Base-by-base conservation (phyloP, 495 filamentous ascomycete species). In the Trichoderma orchidacearum region DNA sequence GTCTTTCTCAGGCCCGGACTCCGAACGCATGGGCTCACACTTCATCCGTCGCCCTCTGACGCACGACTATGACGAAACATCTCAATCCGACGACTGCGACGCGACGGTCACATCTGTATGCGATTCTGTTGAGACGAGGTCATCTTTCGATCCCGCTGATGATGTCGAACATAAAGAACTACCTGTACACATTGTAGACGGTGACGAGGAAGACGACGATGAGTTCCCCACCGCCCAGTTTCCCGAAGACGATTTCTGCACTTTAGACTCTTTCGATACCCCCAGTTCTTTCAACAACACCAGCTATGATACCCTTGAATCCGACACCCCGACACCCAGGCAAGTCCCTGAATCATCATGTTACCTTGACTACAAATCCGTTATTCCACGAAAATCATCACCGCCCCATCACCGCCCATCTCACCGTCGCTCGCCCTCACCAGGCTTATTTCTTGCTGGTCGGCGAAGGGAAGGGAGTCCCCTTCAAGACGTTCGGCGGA, bases 1-100 rank as follows among this genome's bases (percentile, higher is more conserved):
- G 0, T 77, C 75, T 29, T 75, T 71, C 57, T 75, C 73, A 1
- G 73, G 72, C 57, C 69, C 69, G 6, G 73, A 73, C 60, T 64
- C 68, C 8, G 71, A 70, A 28, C 63, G 50, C 30, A 71, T 68
- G 53, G 63, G 60, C 13, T 51, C 54, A 23, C 38, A 54, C 4
- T 60, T 56, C 27, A 36, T 56, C 7, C 15, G 41, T 0, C 45
- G 30, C 17, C 35, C 62, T 38, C 30, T 51, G 17, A 23, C 28
- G n/a, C 57, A 61, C 59, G 59, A 64, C 12, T 61, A 65, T 9
- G 67, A 72, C n/a, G 60, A 63, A 18, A 61, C 63, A 15, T 71
- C 71, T 3, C 64, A 71, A 56, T 64, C 60, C 45, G 66, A 66
- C 31, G 32, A 34, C 41, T 55, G 60, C 6, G 67, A 68, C 28